These are phyloP conservation scores for Rhizopogon roseolus DNA, from an alignment of 768 basidiomycete genomes.

Conservation along the genomic window DNA sequence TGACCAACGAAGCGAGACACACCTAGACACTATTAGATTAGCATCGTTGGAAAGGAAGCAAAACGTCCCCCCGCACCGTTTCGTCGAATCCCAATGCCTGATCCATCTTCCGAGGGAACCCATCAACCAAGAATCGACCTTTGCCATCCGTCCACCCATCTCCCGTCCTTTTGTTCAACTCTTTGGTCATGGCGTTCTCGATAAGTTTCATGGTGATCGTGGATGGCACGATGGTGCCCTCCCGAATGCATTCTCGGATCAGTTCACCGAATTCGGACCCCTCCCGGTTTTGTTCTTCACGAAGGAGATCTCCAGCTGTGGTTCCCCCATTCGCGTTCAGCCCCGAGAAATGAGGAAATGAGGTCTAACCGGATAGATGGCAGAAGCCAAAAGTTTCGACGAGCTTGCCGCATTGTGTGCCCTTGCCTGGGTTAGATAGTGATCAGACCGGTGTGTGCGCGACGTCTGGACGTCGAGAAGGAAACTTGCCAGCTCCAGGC, in stretches of 20 bases:
- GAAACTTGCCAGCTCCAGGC: constrained; percentile 78
- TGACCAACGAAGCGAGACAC: constrained; percentile 70
- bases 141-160: constrained; percentile 65
- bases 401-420: constrained; percentile 86
- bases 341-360: neutral
- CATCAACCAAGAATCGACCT: constrained; percentile 92
- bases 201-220: constrained; percentile 95
- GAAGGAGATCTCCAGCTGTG: constrained; percentile 92
- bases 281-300: constrained; percentile 87
- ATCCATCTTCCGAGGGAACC: constrained; percentile 98
- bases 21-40: constrained; percentile 42
- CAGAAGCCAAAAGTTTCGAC: constrained; percentile 84
- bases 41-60: neutral
- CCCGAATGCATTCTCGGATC: constrained; percentile 84
- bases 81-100: constrained; percentile 91
- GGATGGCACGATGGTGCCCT: constrained; percentile 94
- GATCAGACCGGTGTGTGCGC: constrained; percentile 4
- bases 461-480: neutral
- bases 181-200: constrained; percentile 82
- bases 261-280: constrained; percentile 79
- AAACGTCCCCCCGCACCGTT: constrained; percentile 44
- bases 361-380: constrained; percentile 80
- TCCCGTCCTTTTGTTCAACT: constrained; percentile 40
- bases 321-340: neutral
- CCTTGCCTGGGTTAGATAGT: constrained; percentile 63